Percentiles rank a stretch among this genome's conserved stretches.
Evolutionary conservation across 2,329 filamentous ascomycete species (phyloP).

Genomic region (Alternaria postmessia): DNA sequence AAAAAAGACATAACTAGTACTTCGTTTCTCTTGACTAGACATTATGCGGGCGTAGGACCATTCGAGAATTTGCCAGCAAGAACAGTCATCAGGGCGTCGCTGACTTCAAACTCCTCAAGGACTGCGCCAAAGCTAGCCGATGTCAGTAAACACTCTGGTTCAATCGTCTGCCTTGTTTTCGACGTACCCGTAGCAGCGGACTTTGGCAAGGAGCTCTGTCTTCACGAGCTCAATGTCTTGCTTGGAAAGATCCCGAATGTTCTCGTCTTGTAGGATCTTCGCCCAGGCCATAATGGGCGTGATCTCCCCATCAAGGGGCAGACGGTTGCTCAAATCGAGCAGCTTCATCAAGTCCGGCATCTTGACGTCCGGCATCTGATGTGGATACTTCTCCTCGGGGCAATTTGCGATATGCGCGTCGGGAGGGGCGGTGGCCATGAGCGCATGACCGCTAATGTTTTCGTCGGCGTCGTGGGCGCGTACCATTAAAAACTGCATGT

Average conservation of each 20-base stretch:
- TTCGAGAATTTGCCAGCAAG: conserved; percentile 64
- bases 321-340: conserved; percentile 80
- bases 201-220: conserved; percentile 77
- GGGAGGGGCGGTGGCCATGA: conserved; percentile 92
- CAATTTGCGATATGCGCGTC: conserved; percentile 66
- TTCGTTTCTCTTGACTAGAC: conserved; percentile 16
- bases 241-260: conserved; percentile 69
- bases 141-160: conserved; percentile 13
- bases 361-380: conserved; percentile 77
- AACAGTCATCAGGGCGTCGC: conserved; percentile 78
- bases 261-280: conserved; percentile 68
- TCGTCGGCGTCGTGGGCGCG: conserved; percentile 63
- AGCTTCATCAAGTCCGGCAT: conserved; percentile 81
- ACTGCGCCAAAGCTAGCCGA: conserved; percentile 70
- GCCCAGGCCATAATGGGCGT: conserved; percentile 97
- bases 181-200: conserved; percentile 89
- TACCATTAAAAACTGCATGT: conserved; percentile 80
- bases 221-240: conserved; percentile 77
- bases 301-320: conserved; percentile 88
- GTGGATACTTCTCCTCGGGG: conserved; percentile 65
- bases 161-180: background rate
- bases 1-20: conserved; percentile 4
- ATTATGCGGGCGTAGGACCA: conserved; percentile 24
- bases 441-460: conserved; percentile 78
- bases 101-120: conserved; percentile 75